phyloP scores from a whole-genome alignment of 495 filamentous ascomycete species.

The Aspergillus egyptiacus region DNA sequence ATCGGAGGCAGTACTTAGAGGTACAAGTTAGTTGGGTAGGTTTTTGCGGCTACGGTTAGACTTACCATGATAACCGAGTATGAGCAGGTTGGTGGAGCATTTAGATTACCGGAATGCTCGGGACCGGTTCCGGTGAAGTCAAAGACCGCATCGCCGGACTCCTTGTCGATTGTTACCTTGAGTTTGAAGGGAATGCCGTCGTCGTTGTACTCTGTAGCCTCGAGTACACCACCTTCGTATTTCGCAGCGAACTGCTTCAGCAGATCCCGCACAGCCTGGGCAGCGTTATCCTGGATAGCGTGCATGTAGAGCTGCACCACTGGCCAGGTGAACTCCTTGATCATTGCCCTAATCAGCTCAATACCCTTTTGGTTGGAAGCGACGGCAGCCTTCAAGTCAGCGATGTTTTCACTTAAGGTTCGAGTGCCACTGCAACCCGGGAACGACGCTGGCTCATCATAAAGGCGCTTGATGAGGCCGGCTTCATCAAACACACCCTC shows the following conservation, averaged over 20 bases:
- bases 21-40: background rate
- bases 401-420: slow-evolving; percentile 85
- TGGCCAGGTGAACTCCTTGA: slow-evolving; percentile 83
- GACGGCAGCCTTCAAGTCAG: slow-evolving; percentile 90
- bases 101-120: slow-evolving; percentile 86
- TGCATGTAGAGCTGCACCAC: slow-evolving; percentile 92
- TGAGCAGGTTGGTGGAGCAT: slow-evolving; percentile 82
- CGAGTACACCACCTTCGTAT: slow-evolving; percentile 67
- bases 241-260: slow-evolving; percentile 67
- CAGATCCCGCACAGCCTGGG: slow-evolving; percentile 70
- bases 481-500: slow-evolving; percentile 83
- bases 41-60: background rate
- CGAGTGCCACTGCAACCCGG: slow-evolving; percentile 84
- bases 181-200: slow-evolving; percentile 84
- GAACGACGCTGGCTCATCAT: slow-evolving; percentile 73
- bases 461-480: slow-evolving; percentile 74
- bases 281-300: slow-evolving; percentile 87
- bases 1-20: slow-evolving; percentile 67
- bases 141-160: slow-evolving; percentile 81
- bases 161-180: slow-evolving; percentile 73
- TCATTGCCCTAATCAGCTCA: slow-evolving; percentile 72
- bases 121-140: slow-evolving; percentile 81
- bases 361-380: slow-evolving; percentile 96
- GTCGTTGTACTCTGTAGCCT: slow-evolving; percentile 89
- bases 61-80: slow-evolving; percentile 56